These are phyloP conservation scores for Blakeslea trispora DNA, from an alignment of 371 early-diverging fungal species.

Conservation along the genomic window DNA sequence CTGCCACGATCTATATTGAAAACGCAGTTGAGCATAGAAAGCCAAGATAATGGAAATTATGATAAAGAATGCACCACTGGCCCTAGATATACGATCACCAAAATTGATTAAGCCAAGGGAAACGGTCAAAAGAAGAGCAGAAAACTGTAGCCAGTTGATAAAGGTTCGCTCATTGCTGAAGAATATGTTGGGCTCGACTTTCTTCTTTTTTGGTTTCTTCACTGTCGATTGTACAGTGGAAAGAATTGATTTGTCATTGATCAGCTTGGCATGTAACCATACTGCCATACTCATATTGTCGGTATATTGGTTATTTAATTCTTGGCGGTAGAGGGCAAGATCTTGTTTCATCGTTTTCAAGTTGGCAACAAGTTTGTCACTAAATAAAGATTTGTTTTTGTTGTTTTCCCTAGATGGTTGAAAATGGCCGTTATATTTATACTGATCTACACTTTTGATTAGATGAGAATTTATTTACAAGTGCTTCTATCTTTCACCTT, in stretches of 20 bases:
- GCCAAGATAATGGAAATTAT: slow-evolving; percentile 66
- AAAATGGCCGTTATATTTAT: background rate
- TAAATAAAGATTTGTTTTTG: no score
- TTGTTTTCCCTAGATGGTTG: background rate
- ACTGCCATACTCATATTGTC: slow-evolving; percentile 6
- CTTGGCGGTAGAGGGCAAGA: no score
- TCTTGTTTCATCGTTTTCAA: no score
- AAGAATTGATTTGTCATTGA: slow-evolving; percentile 5
- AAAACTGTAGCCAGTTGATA: slow-evolving; percentile 82
- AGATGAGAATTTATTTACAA: no score
- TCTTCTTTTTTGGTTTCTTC: slow-evolving; percentile 32
- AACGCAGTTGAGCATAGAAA: slow-evolving; percentile 78
- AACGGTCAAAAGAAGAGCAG: slow-evolving; percentile 68
- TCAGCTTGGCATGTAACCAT: slow-evolving; percentile 17
- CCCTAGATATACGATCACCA: slow-evolving; percentile 67
- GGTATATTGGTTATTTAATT: no score
- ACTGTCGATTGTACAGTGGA: background rate
- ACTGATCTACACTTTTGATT: background rate
- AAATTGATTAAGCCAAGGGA: slow-evolving; percentile 82
- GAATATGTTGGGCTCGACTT: slow-evolving; percentile 95
- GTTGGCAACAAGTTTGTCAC: no score
- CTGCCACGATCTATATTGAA: slow-evolving; percentile 80
- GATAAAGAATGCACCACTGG: slow-evolving; percentile 70
- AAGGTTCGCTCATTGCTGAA: slow-evolving; percentile 99
- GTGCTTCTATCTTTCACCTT: no score